These are phyloP conservation scores for Rhodomyrtus tomentosa DNA, from an alignment of 345 rosid genomes.

Conservation along the genomic window DNA sequence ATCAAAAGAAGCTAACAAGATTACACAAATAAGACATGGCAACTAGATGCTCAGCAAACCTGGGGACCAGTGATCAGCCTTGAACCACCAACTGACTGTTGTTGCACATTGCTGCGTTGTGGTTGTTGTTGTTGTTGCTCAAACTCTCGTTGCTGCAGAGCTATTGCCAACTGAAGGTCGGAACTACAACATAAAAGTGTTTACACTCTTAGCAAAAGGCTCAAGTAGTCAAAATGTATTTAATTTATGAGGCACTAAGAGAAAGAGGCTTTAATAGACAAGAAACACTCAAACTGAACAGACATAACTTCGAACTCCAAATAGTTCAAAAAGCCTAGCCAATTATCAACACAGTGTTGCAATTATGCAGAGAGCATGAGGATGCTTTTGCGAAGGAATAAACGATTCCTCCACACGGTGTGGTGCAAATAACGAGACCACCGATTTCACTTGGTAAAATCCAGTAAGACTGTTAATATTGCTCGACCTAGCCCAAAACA, in stretches of 20 bases:
- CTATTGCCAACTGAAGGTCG: constrained; percentile 95
- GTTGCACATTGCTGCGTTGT: constrained; percentile 44
- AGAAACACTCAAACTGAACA: background rate
- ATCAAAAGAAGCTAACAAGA: background rate
- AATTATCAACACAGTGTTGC: background rate
- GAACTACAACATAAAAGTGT: constrained; percentile 36
- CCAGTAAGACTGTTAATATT: background rate
- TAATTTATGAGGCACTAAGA: background rate
- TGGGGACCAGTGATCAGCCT: constrained; percentile 79
- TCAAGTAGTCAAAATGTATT: background rate
- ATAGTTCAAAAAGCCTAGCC: background rate
- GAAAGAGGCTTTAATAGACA: background rate
- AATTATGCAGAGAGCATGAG: background rate
- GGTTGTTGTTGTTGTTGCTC: constrained; percentile 74
- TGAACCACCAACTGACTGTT: constrained; percentile 39
- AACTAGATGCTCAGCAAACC: constrained; percentile 24
- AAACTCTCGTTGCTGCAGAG: constrained; percentile 93
- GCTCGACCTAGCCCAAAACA: background rate
- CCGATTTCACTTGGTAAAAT: background rate
- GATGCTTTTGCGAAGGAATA: background rate
- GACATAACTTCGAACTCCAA: background rate
- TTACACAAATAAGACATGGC: background rate
- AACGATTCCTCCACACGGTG: background rate
- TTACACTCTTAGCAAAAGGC: background rate
- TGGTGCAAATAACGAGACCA: background rate